Conservation (phyloP, 2,329 filamentous ascomycete genomes). For the Rhynchosporium agropyri region DNA sequence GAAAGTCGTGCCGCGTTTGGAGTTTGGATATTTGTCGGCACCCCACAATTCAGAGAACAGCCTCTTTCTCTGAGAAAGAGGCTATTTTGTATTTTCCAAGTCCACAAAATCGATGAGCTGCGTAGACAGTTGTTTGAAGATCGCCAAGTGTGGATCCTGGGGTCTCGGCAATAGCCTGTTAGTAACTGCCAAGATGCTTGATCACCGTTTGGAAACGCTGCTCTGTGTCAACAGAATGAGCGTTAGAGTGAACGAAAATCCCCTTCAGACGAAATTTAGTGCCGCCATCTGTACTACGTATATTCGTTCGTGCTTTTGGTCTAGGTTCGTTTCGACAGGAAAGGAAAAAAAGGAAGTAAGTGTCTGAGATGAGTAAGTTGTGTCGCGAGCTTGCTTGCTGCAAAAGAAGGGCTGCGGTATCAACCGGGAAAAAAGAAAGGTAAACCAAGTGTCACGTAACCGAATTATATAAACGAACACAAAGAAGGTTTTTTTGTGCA, state of each 20-base stretch:
- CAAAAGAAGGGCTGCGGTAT: no score
- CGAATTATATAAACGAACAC: no score
- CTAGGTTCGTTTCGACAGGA: no score
- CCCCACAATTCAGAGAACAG: not conserved
- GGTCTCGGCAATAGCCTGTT: not conserved
- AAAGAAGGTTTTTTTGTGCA: no score
- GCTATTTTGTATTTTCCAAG: not conserved
- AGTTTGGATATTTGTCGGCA: not conserved
- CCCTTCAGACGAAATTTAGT: not conserved
- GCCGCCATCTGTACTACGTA: not conserved
- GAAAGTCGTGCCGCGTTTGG: not conserved
- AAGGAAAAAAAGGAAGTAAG: no score
- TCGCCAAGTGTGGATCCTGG: slow-evolving; percentile 13
- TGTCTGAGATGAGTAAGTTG: no score
- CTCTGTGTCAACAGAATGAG: not conserved
- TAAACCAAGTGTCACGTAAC: no score
- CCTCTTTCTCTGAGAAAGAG: not conserved
- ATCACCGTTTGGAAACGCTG: slow-evolving; percentile 12
- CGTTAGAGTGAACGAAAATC: not conserved
- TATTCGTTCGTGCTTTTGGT: no score
- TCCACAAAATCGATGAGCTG: not conserved
- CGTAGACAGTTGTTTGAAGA: slow-evolving; percentile 10
- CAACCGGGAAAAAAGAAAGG: no score
- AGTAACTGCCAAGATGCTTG: slow-evolving; percentile 1
- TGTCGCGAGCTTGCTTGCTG: no score